These are phyloP conservation scores for Talaromyces rugulosus DNA, from an alignment of 2,329 filamentous ascomycete genomes.

Conservation along the genomic window DNA sequence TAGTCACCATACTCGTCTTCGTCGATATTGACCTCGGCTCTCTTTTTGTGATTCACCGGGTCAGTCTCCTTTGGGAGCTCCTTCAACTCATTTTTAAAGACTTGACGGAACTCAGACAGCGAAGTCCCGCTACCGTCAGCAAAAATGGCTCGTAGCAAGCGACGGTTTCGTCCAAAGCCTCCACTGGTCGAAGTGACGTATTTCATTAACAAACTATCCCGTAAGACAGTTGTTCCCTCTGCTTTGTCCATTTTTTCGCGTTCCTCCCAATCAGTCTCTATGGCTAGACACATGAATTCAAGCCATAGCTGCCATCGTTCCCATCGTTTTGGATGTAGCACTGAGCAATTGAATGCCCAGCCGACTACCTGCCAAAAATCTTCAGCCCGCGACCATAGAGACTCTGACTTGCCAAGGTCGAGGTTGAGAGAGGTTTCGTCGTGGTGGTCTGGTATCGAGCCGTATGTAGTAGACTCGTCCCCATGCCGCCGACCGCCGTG, in stretches of 20 bases:
- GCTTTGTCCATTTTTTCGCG: conserved; percentile 21
- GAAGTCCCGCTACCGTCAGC: conserved; percentile 38
- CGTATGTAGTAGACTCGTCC: conserved; percentile 16
- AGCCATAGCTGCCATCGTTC: conserved; percentile 77
- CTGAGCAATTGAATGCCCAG: conserved; percentile 90
- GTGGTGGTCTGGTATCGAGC: conserved; percentile 26
- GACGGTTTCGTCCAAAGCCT: conserved; percentile 32
- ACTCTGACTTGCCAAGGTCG: conserved; percentile 59
- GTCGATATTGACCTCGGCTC: conserved; percentile 42
- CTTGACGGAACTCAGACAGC: conserved; percentile 40
- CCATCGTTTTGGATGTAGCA: conserved; percentile 70
- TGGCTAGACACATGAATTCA: conserved; percentile 57
- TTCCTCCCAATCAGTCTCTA: conserved; percentile 43
- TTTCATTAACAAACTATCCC: conserved; percentile 39
- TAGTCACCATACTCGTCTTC: conserved; percentile 45
- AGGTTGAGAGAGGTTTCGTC: conserved; percentile 54
- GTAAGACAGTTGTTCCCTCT: conserved; percentile 14
- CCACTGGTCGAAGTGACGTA: conserved; percentile 33
- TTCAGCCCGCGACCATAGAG: conserved; percentile 69
- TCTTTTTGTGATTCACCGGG: conserved; percentile 28
- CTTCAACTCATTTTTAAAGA: conserved; percentile 44
- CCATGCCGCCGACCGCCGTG: conserved; percentile 24
- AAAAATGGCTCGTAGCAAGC: conserved; percentile 45
- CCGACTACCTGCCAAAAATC: conserved; percentile 88
- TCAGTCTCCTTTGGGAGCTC: conserved; percentile 22